Evolutionary conservation across 768 basidiomycete genomes (phyloP).

Genomic region (Amanita subjunquillea): DNA sequence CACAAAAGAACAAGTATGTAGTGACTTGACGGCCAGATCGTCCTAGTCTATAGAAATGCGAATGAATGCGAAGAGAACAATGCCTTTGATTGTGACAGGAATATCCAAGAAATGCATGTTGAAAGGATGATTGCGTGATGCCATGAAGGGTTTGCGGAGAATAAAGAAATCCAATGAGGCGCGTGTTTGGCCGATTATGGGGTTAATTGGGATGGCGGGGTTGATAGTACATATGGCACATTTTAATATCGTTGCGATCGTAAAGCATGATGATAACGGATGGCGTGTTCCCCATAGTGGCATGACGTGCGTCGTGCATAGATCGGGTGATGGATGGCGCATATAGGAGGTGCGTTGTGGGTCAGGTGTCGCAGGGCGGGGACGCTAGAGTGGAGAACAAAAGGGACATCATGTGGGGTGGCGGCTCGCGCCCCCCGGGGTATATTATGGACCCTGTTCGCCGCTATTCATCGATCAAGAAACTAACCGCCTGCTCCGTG

Average conservation of each 20-base stretch:
- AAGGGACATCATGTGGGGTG: not conserved
- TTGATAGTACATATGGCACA: not conserved
- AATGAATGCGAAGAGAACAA: not conserved
- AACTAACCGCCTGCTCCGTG: not conserved
- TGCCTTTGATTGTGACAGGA: not conserved
- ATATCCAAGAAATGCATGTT: not conserved
- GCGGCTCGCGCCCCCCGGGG: not conserved
- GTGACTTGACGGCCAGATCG: not conserved
- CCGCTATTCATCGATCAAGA: not conserved
- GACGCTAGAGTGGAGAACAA: not conserved
- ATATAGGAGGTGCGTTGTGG: not conserved
- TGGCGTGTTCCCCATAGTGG: not conserved
- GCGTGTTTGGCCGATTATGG: not conserved
- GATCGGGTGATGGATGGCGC: not conserved
- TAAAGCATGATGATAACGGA: not conserved
- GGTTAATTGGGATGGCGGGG: not conserved
- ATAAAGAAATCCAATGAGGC: not conserved
- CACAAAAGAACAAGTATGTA: not conserved
- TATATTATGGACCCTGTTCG: not conserved
- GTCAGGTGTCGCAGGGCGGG: not conserved
- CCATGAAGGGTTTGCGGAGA: not conserved
- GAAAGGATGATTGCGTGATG: not conserved
- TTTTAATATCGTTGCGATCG: not conserved
- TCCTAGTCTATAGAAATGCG: not conserved
- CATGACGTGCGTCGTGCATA: conserved; percentile 1